phyloP scores from a whole-genome alignment of 2,329 filamentous ascomycete species.

The Exophiala spinifera region DNA sequence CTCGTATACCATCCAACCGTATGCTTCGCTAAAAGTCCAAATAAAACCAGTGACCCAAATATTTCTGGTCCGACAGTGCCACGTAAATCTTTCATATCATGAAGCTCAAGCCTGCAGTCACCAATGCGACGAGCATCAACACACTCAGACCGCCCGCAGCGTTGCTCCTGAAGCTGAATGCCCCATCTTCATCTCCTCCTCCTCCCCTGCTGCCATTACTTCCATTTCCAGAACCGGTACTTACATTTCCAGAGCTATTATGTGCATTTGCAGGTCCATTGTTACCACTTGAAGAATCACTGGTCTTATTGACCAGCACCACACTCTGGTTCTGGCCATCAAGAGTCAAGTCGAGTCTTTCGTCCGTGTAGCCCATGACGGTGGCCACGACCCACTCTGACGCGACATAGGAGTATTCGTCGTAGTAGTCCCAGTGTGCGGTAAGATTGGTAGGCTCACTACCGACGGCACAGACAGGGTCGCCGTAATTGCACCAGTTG shows the following conservation, averaged over 20 bases:
- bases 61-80: too few species aligned
- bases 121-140: not conserved
- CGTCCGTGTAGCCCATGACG: slow-evolving; percentile 5
- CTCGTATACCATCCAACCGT: too few species aligned
- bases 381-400: slow-evolving; percentile 16
- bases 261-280: too few species aligned
- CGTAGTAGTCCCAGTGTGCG: slow-evolving; percentile 20
- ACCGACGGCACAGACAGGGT: slow-evolving; percentile 20
- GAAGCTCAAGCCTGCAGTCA: slow-evolving; percentile 5
- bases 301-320: slow-evolving; percentile 1
- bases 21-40: too few species aligned
- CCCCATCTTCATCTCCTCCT: slow-evolving; percentile 4
- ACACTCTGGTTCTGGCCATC: slow-evolving; percentile 12
- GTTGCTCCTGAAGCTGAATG: slow-evolving; percentile 2
- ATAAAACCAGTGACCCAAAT: too few species aligned
- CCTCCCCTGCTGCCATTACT: not conserved
- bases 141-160: not conserved
- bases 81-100: not conserved
- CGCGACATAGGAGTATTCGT: slow-evolving; percentile 13
- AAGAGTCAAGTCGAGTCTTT: slow-evolving; percentile 7
- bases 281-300: too few species aligned
- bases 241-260: not conserved
- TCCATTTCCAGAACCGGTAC: not conserved
- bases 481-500: slow-evolving; percentile 15
- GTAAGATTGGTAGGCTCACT: slow-evolving; percentile 14